Percentiles rank a stretch among this genome's conserved stretches.
Conservation (phyloP, 805 yeast genomes). For the Kodamaea sagamina region DNA sequence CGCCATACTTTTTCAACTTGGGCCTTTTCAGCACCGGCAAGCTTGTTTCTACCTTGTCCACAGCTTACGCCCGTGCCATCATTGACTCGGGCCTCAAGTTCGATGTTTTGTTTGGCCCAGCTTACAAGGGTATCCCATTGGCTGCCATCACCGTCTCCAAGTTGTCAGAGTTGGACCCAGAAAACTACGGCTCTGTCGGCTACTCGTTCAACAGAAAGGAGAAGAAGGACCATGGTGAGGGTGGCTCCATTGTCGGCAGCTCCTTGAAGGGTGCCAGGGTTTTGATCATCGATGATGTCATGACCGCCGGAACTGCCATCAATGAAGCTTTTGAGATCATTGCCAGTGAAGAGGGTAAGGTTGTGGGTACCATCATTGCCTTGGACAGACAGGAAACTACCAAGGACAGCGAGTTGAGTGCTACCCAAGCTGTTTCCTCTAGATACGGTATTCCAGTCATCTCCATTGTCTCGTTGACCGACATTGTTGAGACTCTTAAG, state of each 20-base stretch:
- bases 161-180: conserved; percentile 86
- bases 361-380: conserved; percentile 86
- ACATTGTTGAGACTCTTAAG: conserved; percentile 66
- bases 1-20: conserved; percentile 95
- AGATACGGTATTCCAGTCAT: conserved; percentile 80
- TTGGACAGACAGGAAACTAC: conserved; percentile 95
- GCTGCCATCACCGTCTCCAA: conserved; percentile 93
- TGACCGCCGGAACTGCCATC: conserved; percentile 98
- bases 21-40: conserved; percentile 87
- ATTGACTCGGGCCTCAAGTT: conserved; percentile 79
- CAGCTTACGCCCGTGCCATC: conserved; percentile 87
- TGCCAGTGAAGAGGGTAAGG: conserved; percentile 62
- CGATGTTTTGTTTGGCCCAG: conserved; percentile 94
- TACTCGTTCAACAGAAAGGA: conserved; percentile 97
- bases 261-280: conserved; percentile 69
- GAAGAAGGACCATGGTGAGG: conserved; percentile 97
- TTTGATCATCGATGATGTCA: conserved; percentile 91
- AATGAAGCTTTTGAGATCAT: conserved; percentile 90
- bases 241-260: conserved; percentile 91
- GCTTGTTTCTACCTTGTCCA: conserved; percentile 75
- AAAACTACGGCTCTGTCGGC: conserved; percentile 67
- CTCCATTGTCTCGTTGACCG: conserved; percentile 73
- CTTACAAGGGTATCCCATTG: conserved; percentile 95
- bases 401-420: conserved; percentile 63
- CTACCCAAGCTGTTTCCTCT: conserved; percentile 77